These are phyloP conservation scores for Phytophthora sansomeana DNA, from an alignment of 352 stramenopile genomes.

Conservation along the genomic window DNA sequence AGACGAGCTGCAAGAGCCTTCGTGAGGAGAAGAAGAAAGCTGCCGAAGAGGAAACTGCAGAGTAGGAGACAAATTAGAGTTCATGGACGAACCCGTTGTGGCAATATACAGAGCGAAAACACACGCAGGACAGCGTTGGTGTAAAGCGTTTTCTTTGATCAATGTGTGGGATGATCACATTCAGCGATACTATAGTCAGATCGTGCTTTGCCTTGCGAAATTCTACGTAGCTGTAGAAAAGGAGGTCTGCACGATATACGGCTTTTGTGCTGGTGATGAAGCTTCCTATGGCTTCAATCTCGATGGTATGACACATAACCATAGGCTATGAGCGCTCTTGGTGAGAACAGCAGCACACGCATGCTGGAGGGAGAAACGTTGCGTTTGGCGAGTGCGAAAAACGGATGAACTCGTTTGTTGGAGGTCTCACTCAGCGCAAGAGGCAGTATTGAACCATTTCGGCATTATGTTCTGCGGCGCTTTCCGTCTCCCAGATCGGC, in stretches of 20 bases:
- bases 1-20: slow-evolving; percentile 78
- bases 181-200: neutral
- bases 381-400: neutral
- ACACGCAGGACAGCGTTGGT: neutral
- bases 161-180: neutral
- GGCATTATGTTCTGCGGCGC: slow-evolving; percentile 33
- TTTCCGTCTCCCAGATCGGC: slow-evolving; percentile 50
- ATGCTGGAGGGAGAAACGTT: slow-evolving; percentile 12
- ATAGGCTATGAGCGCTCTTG: slow-evolving; percentile 10
- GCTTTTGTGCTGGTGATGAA: slow-evolving; percentile 15
- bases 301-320: neutral
- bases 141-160: neutral
- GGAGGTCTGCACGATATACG: neutral
- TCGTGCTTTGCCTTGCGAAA: neutral
- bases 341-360: slow-evolving; percentile 18
- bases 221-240: no score
- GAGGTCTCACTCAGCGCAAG: slow-evolving; percentile 16
- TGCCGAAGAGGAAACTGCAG: slow-evolving; percentile 9
- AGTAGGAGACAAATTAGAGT: slow-evolving; percentile 18
- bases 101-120: slow-evolving; percentile 15
- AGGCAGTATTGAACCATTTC: slow-evolving; percentile 30
- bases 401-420: slow-evolving; percentile 2
- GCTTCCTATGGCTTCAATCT: slow-evolving; percentile 44
- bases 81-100: neutral
- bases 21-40: slow-evolving; percentile 49